Base-by-base conservation (phyloP, 805 yeast species). In the Zygosaccharomyces pseudorouxii region DNA sequence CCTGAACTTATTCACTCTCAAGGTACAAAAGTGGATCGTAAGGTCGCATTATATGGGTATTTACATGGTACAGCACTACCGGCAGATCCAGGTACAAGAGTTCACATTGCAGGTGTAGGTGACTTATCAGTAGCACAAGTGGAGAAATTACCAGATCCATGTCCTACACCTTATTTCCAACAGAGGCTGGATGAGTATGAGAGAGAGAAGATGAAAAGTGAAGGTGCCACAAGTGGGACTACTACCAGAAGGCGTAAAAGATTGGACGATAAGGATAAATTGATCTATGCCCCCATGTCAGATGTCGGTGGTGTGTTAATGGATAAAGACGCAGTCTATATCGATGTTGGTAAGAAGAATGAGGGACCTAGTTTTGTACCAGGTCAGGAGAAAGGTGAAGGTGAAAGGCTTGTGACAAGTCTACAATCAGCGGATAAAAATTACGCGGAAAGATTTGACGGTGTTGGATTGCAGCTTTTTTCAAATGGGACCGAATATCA, bases 291-390 rank as follows among this genome's bases (percentile, higher is more conserved):
- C 0, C 99, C 99, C 43, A 93, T 93, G 99, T 87, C 97, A 41
- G 98, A 93, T 68, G 97, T 93, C n/a, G 97, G 97, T 49, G 99
- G 99, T 66, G 95, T 93, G 31, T 74, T 93, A 55, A 89, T 93
- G 52, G 99, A 93, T 71, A 90, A 86, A 64, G 99, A 93, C 72
- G 97, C 99, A 7, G 99, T 93, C 2, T 93, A 90, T 60, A 88
- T 93, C 51, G 97, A 73, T 54, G 70, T 72, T 38, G 75, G 75
- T 30, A 63, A 56, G 45, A 63, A 58, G 38, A 56, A 57, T 45
- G 64, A 57, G 16, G 60, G 58, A 4, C 56, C 55, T 45, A 65
- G 76, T 35, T 86, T 86, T 65, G 79, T 76, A 14, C 74, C 79
- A 1, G 85, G 86, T 37, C 77, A 78, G 53, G 86, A 83, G 52